These are phyloP conservation scores for Brassica balearica DNA, from an alignment of 441 rosid species.

Conservation along the genomic window DNA sequence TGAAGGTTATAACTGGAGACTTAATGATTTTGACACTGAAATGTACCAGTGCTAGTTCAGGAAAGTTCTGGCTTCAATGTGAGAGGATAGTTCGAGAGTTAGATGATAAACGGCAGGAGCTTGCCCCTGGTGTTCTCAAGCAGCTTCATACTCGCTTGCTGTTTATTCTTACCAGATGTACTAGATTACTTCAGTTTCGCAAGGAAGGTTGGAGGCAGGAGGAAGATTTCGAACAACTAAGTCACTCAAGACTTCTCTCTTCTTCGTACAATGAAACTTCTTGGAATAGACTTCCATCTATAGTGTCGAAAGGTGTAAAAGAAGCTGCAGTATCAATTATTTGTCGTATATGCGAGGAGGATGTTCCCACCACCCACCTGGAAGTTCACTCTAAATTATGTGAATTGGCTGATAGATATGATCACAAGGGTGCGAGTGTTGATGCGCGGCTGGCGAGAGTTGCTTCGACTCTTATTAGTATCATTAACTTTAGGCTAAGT, in stretches of 20 bases:
- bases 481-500: conserved; percentile 59
- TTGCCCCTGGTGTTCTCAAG: conserved; percentile 80
- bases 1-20: conserved; percentile 81
- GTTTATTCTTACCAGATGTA: conserved; percentile 92
- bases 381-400: conserved; percentile 92
- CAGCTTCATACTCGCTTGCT: conserved; percentile 91
- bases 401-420: conserved; percentile 83
- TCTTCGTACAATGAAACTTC: conserved; percentile 48
- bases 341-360: conserved; percentile 96
- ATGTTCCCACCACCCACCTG: conserved; percentile 73
- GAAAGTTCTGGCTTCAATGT: conserved; percentile 92
- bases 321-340: conserved; percentile 62
- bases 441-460: conserved; percentile 75
- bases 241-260: conserved; percentile 63
- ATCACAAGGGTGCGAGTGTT: conserved; percentile 71
- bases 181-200: conserved; percentile 92
- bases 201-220: conserved; percentile 88
- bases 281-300: conserved; percentile 81
- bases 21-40: conserved; percentile 77
- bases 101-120: conserved; percentile 93
- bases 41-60: conserved; percentile 73
- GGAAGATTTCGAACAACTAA: conserved; percentile 66
- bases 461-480: conserved; percentile 80
- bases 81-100: conserved; percentile 94
- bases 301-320: conserved; percentile 53